phyloP scores from a whole-genome alignment of 352 stramenopile species.

The Pythium chondricola region DNA sequence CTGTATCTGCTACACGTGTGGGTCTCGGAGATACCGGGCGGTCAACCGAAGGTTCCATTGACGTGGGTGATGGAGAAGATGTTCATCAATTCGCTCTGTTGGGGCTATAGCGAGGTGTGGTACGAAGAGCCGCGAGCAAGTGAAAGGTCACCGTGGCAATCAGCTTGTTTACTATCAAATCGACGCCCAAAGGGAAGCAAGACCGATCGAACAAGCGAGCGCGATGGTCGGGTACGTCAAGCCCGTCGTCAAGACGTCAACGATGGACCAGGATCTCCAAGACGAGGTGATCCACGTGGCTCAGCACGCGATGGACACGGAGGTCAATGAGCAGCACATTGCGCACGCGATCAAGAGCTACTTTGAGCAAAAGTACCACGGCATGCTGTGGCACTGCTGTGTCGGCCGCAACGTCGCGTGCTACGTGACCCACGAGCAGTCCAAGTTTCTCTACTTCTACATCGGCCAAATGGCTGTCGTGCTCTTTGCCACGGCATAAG shows the following conservation, averaged over 20 bases:
- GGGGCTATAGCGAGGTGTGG: no score
- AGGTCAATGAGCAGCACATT: conserved; percentile 86
- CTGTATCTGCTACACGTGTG: no score
- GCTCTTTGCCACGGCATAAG: conserved; percentile 81
- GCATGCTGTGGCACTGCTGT: conserved; percentile 92
- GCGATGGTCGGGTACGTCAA: conserved; percentile 58
- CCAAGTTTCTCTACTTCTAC: conserved; percentile 96
- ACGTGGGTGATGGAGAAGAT: no score
- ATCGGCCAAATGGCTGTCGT: conserved; percentile 92
- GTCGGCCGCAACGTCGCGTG: conserved; percentile 92
- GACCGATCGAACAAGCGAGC: background rate
- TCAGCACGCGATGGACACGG: conserved; percentile 73
- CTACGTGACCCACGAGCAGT: conserved; percentile 92
- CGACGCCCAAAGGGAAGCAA: background rate
- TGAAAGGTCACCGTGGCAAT: no score
- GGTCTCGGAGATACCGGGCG: no score
- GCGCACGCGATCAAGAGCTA: conserved; percentile 88
- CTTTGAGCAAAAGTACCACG: conserved; percentile 91
- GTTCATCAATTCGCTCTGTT: no score
- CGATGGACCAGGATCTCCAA: conserved; percentile 82
- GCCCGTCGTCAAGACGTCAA: conserved; percentile 84
- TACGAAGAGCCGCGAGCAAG: no score
- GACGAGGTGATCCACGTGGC: conserved; percentile 78
- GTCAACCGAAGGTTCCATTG: no score
- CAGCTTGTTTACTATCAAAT: no score